Evolutionary conservation across 352 stramenopile species (phyloP), one percentile per base, ranked within the genome.

Genomic region (Phytophthora pini): DNA sequence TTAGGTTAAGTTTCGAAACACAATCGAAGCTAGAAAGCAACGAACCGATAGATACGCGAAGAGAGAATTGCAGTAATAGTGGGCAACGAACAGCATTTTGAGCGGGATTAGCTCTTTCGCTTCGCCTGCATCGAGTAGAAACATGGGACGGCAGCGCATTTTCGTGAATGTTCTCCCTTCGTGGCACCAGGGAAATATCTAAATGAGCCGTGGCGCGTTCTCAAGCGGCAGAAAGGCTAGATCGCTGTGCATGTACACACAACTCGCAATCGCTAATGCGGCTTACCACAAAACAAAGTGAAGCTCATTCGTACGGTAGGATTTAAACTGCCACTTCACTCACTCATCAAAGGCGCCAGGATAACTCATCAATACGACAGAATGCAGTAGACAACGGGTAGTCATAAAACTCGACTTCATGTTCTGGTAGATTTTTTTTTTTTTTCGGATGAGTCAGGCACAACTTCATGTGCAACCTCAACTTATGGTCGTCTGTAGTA

Each of bases 21-120:
- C 9, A 13, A 8, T 13, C 31, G 11, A 36, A 36, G 7, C 7
- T 0, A 13, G 27, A 10, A 8, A 11, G 1, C 38, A 43, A 56
- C 59, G 48, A 11, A 73, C 59, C 59, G 65, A 64, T 26, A 73
- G 39, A 43, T 74, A 74, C 10, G 61, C 61, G 13, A 71, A 43
- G 4, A 74, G 44, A 1, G 67, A 74, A 36, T 68, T 63, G 60
- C 61, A 70, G 29, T 61, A 71, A 52, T 68, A 62, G 32, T 68
- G 56, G 6, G 39, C 13, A 29, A 47, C 41, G 45, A 64, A 74
- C 1, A 74, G 45, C 36, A 74, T 44, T 49, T 74, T 74, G 15
- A 74, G 60, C 5, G 61, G 56, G 7, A 73, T 50, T 5, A 68
- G 41, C 17, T 68, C 58, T 15, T 67, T 73, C 5, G 48, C 58